phyloP scores from a whole-genome alignment of 768 basidiomycete genomes.

The Macrolepiota fuliginosa region DNA sequence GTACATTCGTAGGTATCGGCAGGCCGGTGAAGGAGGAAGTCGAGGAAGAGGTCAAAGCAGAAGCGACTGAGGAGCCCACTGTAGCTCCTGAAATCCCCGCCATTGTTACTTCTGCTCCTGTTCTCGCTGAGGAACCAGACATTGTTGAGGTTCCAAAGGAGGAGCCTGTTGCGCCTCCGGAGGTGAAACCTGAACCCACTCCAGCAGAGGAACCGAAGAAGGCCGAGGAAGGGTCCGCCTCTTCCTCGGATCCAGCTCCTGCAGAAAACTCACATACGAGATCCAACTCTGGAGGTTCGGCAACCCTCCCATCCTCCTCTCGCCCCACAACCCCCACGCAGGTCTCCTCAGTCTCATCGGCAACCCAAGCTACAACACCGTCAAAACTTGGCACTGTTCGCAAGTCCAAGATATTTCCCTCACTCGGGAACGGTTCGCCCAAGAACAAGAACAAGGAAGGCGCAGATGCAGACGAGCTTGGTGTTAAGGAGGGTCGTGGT shows the following conservation, averaged over 20 bases:
- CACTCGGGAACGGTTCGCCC: neutral
- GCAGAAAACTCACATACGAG: neutral
- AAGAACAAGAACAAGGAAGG: neutral
- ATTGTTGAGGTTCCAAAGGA: neutral
- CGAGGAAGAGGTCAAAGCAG: neutral
- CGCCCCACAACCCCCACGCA: constrained; percentile 24
- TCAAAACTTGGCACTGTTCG: constrained; percentile 14
- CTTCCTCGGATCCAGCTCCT: constrained; percentile 2
- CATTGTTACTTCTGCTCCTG: neutral
- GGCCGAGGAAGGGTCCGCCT: neutral
- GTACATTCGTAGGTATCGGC: constrained; percentile 4
- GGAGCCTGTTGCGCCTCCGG: neutral
- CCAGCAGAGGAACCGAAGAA: neutral
- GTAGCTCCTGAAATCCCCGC: neutral
- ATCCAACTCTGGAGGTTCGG: constrained; percentile 13
- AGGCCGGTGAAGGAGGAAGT: neutral
- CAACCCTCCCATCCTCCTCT: constrained; percentile 17
- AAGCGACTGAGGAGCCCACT: constrained; percentile 7
- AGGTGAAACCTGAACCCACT: neutral
- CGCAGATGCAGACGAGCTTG: neutral
- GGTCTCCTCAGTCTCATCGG: constrained; percentile 19
- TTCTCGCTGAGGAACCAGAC: constrained; percentile 6
- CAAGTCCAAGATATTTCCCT: constrained; percentile 7
- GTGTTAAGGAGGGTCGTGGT: neutral
- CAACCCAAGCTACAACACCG: constrained; percentile 27